Percentiles rank a stretch among this genome's conserved stretches.
Evolutionary conservation across 1,284 basidiomycete genomes (phyloP).

Genomic region (Ceratobasidium sp.): DNA sequence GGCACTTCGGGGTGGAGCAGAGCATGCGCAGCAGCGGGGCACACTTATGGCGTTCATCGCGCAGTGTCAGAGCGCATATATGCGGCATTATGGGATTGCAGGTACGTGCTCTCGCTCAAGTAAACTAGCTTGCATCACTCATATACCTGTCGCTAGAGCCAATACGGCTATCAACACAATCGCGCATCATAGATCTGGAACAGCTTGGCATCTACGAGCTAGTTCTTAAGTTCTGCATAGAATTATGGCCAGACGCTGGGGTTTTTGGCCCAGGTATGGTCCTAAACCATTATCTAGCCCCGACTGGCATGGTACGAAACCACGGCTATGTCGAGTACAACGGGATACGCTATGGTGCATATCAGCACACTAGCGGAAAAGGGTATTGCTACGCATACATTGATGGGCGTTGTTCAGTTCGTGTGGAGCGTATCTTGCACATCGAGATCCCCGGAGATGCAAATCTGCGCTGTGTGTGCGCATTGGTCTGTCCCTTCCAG

Average conservation of each 20-base stretch:
- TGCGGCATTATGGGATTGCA: neutral
- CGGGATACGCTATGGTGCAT: conserved; percentile 21
- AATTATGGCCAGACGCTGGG: conserved; percentile 22
- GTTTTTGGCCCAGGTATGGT: conserved; percentile 27
- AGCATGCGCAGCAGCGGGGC: conserved; percentile 23
- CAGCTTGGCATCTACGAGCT: too few species aligned
- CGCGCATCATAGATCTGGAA: neutral
- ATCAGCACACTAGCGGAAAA: conserved; percentile 5
- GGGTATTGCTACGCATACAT: conserved; percentile 40
- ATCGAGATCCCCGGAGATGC: neutral
- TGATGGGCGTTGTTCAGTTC: conserved; percentile 1
- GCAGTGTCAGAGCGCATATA: conserved; percentile 28
- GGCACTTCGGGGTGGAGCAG: conserved; percentile 1
- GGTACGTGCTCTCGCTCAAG: neutral
- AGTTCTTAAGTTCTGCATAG: conserved; percentile 6
- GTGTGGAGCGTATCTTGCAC: conserved; percentile 8
- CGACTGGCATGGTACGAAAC: conserved; percentile 12
- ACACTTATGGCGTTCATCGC: conserved; percentile 20
- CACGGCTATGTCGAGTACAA: conserved; percentile 30
- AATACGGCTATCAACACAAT: conserved; percentile 24
- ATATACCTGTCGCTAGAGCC: neutral
- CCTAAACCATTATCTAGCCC: conserved; percentile 15
- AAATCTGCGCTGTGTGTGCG: neutral
- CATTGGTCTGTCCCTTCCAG: neutral
- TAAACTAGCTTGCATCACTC: too few species aligned